Evolutionary conservation across 768 basidiomycete species (phyloP).

Genomic region (Arthromyces matolae): DNA sequence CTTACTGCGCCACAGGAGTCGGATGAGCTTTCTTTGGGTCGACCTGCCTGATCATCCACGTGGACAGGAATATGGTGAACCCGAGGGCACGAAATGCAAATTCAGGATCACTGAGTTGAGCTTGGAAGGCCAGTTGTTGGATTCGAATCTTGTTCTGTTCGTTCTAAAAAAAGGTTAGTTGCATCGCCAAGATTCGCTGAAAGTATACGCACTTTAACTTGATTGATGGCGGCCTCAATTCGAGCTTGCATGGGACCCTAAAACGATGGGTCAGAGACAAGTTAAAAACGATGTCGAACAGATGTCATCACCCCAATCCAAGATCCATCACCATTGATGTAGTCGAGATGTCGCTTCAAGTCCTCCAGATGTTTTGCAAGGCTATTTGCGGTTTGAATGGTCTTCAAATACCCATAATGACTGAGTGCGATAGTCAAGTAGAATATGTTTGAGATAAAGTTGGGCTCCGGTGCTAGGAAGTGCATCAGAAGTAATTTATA

Average conservation of each 20-base stretch:
- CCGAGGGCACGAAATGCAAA: conserved; percentile 72
- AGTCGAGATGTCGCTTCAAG: conserved; percentile 71
- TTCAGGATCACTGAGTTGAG: conserved; percentile 85
- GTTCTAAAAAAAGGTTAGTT: conserved; percentile 33
- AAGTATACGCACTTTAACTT: conserved; percentile 56
- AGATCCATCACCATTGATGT: conserved; percentile 68
- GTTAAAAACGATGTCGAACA: background rate
- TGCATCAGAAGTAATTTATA: background rate
- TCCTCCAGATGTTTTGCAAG: conserved; percentile 74
- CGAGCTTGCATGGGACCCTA: conserved; percentile 74
- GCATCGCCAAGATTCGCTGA: background rate
- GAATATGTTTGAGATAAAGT: conserved; percentile 95
- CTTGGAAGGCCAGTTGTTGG: conserved; percentile 78
- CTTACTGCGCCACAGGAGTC: conserved; percentile 60
- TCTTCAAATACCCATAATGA: conserved; percentile 84
- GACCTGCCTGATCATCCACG: conserved; percentile 89
- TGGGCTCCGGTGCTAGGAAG: conserved; percentile 56
- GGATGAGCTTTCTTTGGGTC: conserved; percentile 83
- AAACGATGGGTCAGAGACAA: conserved; percentile 1
- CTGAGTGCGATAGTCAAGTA: conserved; percentile 84
- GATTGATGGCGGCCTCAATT: conserved; percentile 71
- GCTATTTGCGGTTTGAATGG: conserved; percentile 72
- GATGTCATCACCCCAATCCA: conserved; percentile 70
- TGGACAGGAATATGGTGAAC: conserved; percentile 88
- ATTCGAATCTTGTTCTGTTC: conserved; percentile 69